Evolutionary conservation across 768 basidiomycete species (phyloP).

Genomic region (Tulasnella sp.): DNA sequence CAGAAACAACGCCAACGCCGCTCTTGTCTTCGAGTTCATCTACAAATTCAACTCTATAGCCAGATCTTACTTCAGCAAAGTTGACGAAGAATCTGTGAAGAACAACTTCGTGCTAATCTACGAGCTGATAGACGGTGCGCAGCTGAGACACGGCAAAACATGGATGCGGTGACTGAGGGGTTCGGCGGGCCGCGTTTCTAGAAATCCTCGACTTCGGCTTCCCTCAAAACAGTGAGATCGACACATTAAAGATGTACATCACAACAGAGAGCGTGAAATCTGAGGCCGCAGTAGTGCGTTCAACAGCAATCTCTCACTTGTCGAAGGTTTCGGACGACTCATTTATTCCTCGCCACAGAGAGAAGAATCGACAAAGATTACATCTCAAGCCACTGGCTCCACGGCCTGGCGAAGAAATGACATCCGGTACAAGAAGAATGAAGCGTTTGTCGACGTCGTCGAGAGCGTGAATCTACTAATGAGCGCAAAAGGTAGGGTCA

Average conservation of each 20-base stretch:
- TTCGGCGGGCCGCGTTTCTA: conserved; percentile 27
- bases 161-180: neutral
- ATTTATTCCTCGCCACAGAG: conserved; percentile 36
- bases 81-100: conserved; percentile 97
- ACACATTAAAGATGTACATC: conserved; percentile 95
- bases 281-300: conserved; percentile 67
- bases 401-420: conserved; percentile 93
- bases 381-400: conserved; percentile 91
- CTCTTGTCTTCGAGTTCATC: conserved; percentile 94
- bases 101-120: conserved; percentile 99
- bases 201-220: conserved; percentile 99
- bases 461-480: conserved; percentile 94
- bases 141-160: conserved; percentile 24
- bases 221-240: conserved; percentile 97
- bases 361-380: conserved; percentile 96
- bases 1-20: conserved; percentile 94
- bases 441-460: conserved; percentile 99
- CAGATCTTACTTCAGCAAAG: conserved; percentile 94
- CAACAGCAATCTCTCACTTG: neutral
- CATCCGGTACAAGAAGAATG: conserved; percentile 99
- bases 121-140: conserved; percentile 86
- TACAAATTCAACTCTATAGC: conserved; percentile 94
- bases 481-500: conserved; percentile 77
- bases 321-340: neutral
- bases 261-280: conserved; percentile 95